Evolutionary conservation across 2,329 filamentous ascomycete genomes (phyloP), one percentile per base, ranked within the genome.

Genomic region (Fusarium papillatum): DNA sequence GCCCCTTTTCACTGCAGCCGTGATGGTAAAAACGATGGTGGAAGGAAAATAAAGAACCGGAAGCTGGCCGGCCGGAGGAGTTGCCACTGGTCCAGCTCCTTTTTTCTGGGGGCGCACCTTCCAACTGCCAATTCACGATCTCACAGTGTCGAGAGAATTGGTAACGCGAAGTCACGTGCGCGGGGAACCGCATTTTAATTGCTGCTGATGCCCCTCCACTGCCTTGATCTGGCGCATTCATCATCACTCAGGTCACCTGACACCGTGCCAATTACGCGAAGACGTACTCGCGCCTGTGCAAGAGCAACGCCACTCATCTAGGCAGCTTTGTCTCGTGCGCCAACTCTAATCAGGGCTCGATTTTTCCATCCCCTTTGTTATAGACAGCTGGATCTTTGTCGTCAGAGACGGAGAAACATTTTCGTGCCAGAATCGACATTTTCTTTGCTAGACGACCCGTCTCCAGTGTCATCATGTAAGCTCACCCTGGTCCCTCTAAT

Each of bases 101-200:
- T 79, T 76, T 76, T 50, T 68, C 72, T 69, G 70, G 59, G 46
- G 72, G 73, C 62, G 70, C 68, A 43, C 69, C 55, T 64, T 71
- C 60, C 36, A 43, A 61, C 68, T 65, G 68, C 80, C 72, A 75
- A 76, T 78, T 78, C 82, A 84, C 83, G 81, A 74, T 81, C 79
- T 80, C 77, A 73, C 70, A 73, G 69, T 77, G 73, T 66, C 74
- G 31, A 70, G 36, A 39, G 43, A 68, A 63, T 53, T 77, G 80
- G 66, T 66, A 77, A 82, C 83, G 80, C 82, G 83, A 80, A 81
- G 71, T 79, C 81, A 82, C 81, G 80, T 83, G 81, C 10, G 36
- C 43, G 26, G 63, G 55, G 26, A 53, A 3, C 48, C n/a, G 61
- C 39, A 68, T 13, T 66, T 61, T 64, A 71, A 71, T 76, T 31